Evolutionary conservation across 352 stramenopile species (phyloP), one percentile per base, ranked within the genome.

Genomic region (Bremia lactucae): DNA sequence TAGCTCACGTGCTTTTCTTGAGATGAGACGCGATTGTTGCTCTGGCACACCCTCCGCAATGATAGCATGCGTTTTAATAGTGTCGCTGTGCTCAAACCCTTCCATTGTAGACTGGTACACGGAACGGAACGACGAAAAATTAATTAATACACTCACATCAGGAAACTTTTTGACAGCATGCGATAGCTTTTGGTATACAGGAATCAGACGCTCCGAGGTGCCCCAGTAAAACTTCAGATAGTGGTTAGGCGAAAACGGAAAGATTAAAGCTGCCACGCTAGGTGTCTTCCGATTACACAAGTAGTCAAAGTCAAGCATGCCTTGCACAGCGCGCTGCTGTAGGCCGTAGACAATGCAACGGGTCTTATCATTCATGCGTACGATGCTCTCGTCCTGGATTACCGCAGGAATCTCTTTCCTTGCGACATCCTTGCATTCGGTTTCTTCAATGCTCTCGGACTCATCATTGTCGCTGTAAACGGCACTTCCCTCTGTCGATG

Each of bases 261-360:
- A 97, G 46, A 97, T 94, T 54, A 97, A 75, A 4, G 83, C 84
- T 34, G 93, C 93, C 22, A 98, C 94, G 40, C 82, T 96, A 10
- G 94, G 94, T 25, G 79, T 95, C 53, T 89, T 74, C 31, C 94
- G 82, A 59, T 97, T 97, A 73, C 94, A 98, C 58, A 98, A 77
- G 59, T 95, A 98, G 66, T 98, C 94, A 50, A 98, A 98, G 66
- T 98, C 94, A 20, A 98, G 72, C 94, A 98, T 98, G 20, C 91
- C 92, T 59, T 98, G 93, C 42, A 97, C 90, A 10, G 89, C 88
- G 24, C 82, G 72, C 54, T 94, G 77, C 65, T 98, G 92, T 42
- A 98, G 68, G 29, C 93, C 93, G 68, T 97, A 98, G 3, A 98
- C 88, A 36, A 97, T 92, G 69, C 84, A 94, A 25, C 87, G 68